Evolutionary conservation across 2,329 filamentous ascomycete species (phyloP), one percentile per base, ranked within the genome.

Genomic region (Didymellaceae sp.): DNA sequence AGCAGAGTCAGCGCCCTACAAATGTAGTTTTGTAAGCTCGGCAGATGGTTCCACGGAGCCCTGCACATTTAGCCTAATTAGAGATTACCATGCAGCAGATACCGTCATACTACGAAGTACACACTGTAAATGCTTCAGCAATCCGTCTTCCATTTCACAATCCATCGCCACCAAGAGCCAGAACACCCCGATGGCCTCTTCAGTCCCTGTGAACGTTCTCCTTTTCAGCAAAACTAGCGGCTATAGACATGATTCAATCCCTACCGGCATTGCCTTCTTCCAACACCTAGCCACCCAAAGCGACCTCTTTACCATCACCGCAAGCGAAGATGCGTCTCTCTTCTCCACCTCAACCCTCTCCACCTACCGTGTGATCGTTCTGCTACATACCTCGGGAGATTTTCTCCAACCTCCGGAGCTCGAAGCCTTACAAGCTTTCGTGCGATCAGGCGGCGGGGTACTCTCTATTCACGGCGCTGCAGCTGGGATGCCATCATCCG

Each of bases 201-300:
- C 7, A 6, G 2, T 33, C 8, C 43, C 55, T 20, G 42, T 61
- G 38, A 38, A 50, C 9, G 45, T 65, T 17, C 53, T 68, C 14
- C 31, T 68, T 38, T 68, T 68, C 54, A 63, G 56, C 44, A 67
- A 66, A 44, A 67, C 65, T 20, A 42, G 55, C 7, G 56, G 52
- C 30, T 68, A 68, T 53, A 63, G 65, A n/a, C 66, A 68, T 35
- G 42, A 41, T 20, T 68, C 62, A 20, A 68, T 70, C 5, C 49
- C 59, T 2, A 34, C 60, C 2, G 58, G 52, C 14, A 58, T 67
- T 14, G 6, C 35, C 11, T 42, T 57, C 9, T 38, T 67, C 14
- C 41, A 47, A 17, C 24, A 44, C 11, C 53, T 64, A 16, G 46
- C 55, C 11, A 32, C 9, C 3, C 16, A 28, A 6, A 57, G 39